Evolutionary conservation across 2,329 filamentous ascomycete genomes (phyloP).

Genomic region (Hirsutella thompsonii): DNA sequence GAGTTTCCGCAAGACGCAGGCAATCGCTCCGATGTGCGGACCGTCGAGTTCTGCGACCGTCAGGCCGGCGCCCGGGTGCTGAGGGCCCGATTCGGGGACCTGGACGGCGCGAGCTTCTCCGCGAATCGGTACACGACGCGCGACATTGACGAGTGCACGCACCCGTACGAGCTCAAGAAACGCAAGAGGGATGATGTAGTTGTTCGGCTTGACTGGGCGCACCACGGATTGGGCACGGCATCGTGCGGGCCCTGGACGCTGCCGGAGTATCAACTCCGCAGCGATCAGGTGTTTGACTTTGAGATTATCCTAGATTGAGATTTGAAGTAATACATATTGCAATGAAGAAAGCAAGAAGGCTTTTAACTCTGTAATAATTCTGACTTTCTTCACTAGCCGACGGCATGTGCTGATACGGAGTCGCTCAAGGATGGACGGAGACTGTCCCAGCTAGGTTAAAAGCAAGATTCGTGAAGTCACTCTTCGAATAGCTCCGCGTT

Average conservation of each 20-base stretch:
- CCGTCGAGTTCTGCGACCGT: conserved; percentile 35
- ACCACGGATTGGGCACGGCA: conserved; percentile 50
- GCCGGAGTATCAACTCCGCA: conserved; percentile 30
- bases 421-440: too few species aligned
- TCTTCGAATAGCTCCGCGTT: too few species aligned
- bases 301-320: conserved; percentile 29
- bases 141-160: conserved; percentile 39
- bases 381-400: too few species aligned
- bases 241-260: conserved; percentile 47
- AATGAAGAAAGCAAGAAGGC: too few species aligned
- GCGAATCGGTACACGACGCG: conserved; percentile 39
- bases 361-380: too few species aligned
- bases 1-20: conserved; percentile 57
- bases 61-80: conserved; percentile 18
- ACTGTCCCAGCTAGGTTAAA: too few species aligned
- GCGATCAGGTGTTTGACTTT: conserved; percentile 26
- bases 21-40: conserved; percentile 50
- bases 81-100: conserved; percentile 30
- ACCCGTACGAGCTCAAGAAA: conserved; percentile 47
- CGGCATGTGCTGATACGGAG: too few species aligned
- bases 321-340: too few species aligned
- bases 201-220: conserved; percentile 45
- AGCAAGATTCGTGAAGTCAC: too few species aligned
- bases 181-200: conserved; percentile 35
- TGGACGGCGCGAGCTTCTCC: conserved; percentile 40